Evolutionary conservation across 2,329 filamentous ascomycete genomes (phyloP).

Genomic region (Whalleya microplaca): DNA sequence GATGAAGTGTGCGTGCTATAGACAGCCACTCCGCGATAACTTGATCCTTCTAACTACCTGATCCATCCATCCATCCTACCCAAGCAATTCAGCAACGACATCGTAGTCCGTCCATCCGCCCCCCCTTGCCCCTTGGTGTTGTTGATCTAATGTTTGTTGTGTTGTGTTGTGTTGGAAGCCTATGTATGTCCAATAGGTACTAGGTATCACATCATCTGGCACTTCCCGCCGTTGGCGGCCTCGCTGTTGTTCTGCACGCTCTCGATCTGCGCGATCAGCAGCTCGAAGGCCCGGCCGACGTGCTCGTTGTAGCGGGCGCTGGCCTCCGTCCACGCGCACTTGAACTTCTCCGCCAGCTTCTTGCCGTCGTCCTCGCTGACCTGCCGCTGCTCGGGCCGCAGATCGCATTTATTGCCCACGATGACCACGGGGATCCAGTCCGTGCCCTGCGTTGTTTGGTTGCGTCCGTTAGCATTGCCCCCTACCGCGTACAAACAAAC

Average conservation of each 20-base stretch:
- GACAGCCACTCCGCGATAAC: background rate
- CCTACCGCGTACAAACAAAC: no score
- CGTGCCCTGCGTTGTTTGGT: constrained; percentile 61
- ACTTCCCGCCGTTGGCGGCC: constrained; percentile 79
- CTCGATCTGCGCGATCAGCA: constrained; percentile 93
- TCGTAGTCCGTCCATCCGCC: no score
- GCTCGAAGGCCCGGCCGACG: constrained; percentile 88
- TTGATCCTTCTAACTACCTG: no score
- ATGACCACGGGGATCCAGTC: constrained; percentile 92
- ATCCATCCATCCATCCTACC: background rate
- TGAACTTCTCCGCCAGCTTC: constrained; percentile 81
- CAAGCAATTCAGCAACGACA: background rate
- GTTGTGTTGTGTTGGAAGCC: no score
- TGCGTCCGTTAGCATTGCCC: constrained; percentile 13
- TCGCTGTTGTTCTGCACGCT: constrained; percentile 90
- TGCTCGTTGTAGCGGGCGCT: constrained; percentile 94
- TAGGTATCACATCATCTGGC: constrained; percentile 75
- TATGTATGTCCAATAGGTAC: no score
- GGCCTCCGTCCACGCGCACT: constrained; percentile 93
- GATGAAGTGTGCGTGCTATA: background rate
- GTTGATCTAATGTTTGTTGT: constrained; percentile 1
- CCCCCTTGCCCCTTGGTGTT: background rate
- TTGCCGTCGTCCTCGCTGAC: constrained; percentile 85
- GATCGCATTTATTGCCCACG: constrained; percentile 95
- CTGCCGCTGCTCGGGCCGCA: constrained; percentile 90